Evolutionary conservation across 2,329 filamentous ascomycete species (phyloP).

Genomic region (Xylariaceae sp.): DNA sequence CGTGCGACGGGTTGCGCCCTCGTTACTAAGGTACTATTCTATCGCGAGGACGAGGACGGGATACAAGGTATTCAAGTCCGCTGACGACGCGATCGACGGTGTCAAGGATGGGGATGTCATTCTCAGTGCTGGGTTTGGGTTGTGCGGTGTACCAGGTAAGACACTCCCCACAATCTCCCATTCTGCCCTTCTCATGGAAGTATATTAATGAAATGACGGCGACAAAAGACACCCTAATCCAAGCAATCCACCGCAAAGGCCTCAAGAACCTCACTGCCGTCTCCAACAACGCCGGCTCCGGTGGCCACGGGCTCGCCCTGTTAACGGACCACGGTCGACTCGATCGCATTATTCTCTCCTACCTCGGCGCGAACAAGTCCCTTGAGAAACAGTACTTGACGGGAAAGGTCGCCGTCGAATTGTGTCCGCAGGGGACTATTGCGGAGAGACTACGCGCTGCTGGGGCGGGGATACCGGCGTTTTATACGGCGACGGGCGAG

Average conservation of each 20-base stretch:
- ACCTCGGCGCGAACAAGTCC: slow-evolving; percentile 71
- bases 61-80: slow-evolving; percentile 49
- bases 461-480: slow-evolving; percentile 72
- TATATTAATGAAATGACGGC: no score
- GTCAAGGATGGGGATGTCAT: slow-evolving; percentile 65
- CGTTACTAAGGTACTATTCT: slow-evolving; percentile 23
- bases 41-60: slow-evolving; percentile 27
- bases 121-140: slow-evolving; percentile 74
- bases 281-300: slow-evolving; percentile 73
- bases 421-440: slow-evolving; percentile 71
- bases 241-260: slow-evolving; percentile 57
- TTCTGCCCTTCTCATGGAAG: no score
- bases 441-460: slow-evolving; percentile 68
- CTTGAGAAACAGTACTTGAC: slow-evolving; percentile 70
- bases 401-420: slow-evolving; percentile 68
- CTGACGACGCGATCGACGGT: slow-evolving; percentile 65
- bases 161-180: no score
- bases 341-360: slow-evolving; percentile 66
- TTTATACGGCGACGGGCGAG: slow-evolving; percentile 71
- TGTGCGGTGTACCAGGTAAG: slow-evolving; percentile 67
- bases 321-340: slow-evolving; percentile 66
- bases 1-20: neutral
- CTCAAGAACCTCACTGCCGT: slow-evolving; percentile 64
- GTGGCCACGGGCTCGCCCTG: slow-evolving; percentile 62
- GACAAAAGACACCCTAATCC: slow-evolving; percentile 71